Evolutionary conservation across 2,329 filamentous ascomycete genomes (phyloP), one percentile per base, ranked within the genome.

Genomic region (Tolypocladium ophioglossoides): DNA sequence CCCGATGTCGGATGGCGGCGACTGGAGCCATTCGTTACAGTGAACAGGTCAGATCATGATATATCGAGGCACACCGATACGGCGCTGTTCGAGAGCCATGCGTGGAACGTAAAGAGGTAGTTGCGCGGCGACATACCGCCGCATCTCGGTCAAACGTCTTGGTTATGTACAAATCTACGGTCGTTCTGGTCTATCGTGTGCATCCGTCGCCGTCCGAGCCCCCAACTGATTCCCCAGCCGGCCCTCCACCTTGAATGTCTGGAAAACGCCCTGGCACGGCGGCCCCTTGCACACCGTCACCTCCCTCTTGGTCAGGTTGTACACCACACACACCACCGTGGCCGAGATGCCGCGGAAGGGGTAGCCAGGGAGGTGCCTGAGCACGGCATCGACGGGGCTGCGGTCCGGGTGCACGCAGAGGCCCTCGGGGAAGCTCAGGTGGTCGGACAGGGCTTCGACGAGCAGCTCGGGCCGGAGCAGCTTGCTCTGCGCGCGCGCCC

Each of bases 301-400:
- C 7, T 53, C 52, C 22, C 34, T 37, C 38, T 57, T 27, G 0
- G 55, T 48, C 37, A 62, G 51, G 54, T 64, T 57, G 54, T 64
- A 64, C 6, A 63, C 52, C 18, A 64, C 61, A 48, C 54, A 62
- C 3, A 61, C 63, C 4, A 64, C 62, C 3, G 63, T 64, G n/a
- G 40, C 16, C 20, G 40, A n/a, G 40, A 22, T 27, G 53, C 55
- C 38, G 46, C 52, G 27, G 50, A 51, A 49, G 16, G 50, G 18
- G 37, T 34, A 44, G 11, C 40, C 40, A 20, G 40, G 40, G 8
- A 44, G 40, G 40, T 44, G 40, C 40, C 40, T 9, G 11, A 44
- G n/a, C 20, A 44, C 40, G 7, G 41, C 35, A 34, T 55, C 38
- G 18, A 18, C 32, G 16, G 46, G 52, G 18, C 55, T 55, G 14